Conservation (phyloP, 176 grass and related monocot genomes). For the Rhynchospora pubera region DNA sequence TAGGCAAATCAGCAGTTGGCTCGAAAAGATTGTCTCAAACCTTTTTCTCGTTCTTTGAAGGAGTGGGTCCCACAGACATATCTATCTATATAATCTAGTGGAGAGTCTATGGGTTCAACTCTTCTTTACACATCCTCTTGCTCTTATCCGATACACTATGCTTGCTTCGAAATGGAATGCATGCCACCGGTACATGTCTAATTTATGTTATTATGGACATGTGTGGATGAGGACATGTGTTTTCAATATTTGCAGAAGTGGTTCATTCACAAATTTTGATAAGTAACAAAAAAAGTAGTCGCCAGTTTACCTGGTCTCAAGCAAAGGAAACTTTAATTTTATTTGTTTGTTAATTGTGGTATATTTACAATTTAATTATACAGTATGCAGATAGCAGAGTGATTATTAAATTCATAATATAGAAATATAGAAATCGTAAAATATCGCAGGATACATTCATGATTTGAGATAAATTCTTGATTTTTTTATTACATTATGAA, state of each 20-base stretch:
- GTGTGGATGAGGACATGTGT: neutral
- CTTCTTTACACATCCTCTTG: slow-evolving; percentile 19
- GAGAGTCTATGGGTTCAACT: neutral
- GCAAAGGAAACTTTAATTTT: neutral
- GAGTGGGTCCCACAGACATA: neutral
- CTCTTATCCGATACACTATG: slow-evolving; percentile 3
- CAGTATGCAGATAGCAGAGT: no score
- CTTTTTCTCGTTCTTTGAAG: neutral
- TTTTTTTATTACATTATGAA: no score
- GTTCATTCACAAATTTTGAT: neutral
- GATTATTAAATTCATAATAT: no score
- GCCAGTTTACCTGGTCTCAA: no score
- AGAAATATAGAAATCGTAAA: no score
- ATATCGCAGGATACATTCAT: no score
- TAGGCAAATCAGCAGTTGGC: neutral
- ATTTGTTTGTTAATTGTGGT: no score
- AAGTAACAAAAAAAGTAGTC: neutral
- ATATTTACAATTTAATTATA: no score
- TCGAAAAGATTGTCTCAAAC: neutral
- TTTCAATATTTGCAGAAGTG: neutral
- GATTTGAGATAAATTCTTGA: no score
- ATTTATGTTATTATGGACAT: neutral
- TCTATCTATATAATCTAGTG: neutral
- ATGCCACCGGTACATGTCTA: neutral
- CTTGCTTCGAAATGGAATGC: neutral